These are phyloP conservation scores for Rhodotorula sphaerocarpa DNA, from an alignment of 768 basidiomycete species.

Conservation along the genomic window DNA sequence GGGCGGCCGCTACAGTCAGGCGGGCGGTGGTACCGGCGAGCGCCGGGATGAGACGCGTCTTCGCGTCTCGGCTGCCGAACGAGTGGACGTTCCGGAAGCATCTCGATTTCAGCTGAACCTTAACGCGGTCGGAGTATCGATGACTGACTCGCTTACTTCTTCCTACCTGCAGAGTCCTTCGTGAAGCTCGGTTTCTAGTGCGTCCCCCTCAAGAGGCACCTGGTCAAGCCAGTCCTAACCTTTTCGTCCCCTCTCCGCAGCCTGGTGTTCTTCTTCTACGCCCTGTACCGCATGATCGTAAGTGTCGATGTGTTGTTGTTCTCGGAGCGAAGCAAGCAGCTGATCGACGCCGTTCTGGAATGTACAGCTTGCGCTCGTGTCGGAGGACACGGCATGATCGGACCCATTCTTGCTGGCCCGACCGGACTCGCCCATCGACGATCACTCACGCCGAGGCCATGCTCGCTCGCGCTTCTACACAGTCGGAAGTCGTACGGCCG, in stretches of 20 bases:
- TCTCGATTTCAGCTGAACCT: no score
- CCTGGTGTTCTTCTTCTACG: slow-evolving; percentile 42
- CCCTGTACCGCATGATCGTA: slow-evolving; percentile 38
- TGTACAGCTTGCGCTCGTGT: slow-evolving; percentile 39
- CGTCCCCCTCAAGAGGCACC: not conserved
- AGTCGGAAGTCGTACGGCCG: no score
- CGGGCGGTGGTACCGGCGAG: no score
- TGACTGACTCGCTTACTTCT: slow-evolving; percentile 57
- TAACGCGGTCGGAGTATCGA: slow-evolving; percentile 56
- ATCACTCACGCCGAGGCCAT: no score
- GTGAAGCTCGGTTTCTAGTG: slow-evolving; percentile 31
- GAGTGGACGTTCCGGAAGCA: no score
- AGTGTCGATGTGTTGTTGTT: not conserved
- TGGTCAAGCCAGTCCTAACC: not conserved
- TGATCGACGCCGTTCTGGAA: not conserved
- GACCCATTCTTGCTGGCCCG: no score
- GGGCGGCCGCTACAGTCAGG: no score
- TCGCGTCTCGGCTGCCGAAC: no score
- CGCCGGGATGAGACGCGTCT: no score
- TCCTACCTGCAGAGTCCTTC: slow-evolving; percentile 48
- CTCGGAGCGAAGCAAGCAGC: not conserved
- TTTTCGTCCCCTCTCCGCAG: slow-evolving; percentile 1
- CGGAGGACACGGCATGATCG: slow-evolving; percentile 37
- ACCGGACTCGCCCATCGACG: no score
- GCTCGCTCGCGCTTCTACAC: no score